Percentiles rank a stretch among this genome's conserved stretches.
Conservation (phyloP, 768 basidiomycete species). For the Termitomyces eurrhizus region DNA sequence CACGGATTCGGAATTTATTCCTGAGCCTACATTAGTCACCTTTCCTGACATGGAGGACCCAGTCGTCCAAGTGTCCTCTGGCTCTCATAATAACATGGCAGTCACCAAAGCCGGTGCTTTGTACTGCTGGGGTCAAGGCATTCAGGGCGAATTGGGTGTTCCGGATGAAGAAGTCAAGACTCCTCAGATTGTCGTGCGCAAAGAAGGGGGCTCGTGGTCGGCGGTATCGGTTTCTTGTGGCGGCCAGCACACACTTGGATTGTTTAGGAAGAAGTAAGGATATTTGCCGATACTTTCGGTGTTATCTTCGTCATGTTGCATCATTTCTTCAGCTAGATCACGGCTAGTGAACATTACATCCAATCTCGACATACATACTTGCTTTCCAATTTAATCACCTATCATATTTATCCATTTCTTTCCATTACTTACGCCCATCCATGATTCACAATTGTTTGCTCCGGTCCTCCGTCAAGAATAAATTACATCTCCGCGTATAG, state of each 20-base stretch:
- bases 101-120: slow-evolving; percentile 64
- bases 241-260: slow-evolving; percentile 73
- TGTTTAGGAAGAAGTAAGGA: slow-evolving; percentile 59
- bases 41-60: slow-evolving; percentile 66
- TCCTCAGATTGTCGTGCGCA: slow-evolving; percentile 65
- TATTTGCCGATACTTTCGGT: background rate
- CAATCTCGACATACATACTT: background rate
- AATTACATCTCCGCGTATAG: background rate
- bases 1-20: slow-evolving; percentile 53
- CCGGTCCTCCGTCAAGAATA: background rate
- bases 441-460: background rate
- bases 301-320: background rate
- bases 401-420: background rate
- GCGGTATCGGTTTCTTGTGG: slow-evolving; percentile 68
- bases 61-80: slow-evolving; percentile 62
- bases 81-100: slow-evolving; percentile 69
- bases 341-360: background rate
- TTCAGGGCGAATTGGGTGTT: slow-evolving; percentile 71
- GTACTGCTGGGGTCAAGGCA: slow-evolving; percentile 77
- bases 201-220: slow-evolving; percentile 68
- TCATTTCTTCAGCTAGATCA: background rate
- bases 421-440: background rate
- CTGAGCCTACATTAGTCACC: slow-evolving; percentile 59
- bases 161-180: slow-evolving; percentile 56
- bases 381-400: background rate